phyloP scores from a whole-genome alignment of 257 asterid genomes.

The Salvia hispanica region DNA sequence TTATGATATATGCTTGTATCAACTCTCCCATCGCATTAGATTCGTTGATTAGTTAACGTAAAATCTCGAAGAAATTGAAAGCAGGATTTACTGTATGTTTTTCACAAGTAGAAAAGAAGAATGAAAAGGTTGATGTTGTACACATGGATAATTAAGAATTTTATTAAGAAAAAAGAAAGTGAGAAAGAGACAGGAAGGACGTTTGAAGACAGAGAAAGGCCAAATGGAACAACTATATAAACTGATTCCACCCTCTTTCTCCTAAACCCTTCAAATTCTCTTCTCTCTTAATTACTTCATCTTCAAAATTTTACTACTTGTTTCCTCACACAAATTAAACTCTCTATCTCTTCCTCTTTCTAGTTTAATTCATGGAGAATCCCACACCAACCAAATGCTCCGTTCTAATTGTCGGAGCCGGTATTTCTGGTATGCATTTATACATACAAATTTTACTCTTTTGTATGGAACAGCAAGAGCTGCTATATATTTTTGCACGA shows the following conservation, averaged over 20 bases:
- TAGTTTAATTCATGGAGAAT: constrained; percentile 20
- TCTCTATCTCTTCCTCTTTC: constrained; percentile 16
- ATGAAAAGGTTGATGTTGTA: too few relatives aligned
- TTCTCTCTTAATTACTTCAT: not conserved
- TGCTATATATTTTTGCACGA: too few relatives aligned
- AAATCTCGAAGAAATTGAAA: too few relatives aligned
- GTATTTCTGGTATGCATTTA: constrained; percentile 26
- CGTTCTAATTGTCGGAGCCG: constrained; percentile 34
- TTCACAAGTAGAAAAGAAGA: too few relatives aligned
- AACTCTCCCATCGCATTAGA: too few relatives aligned
- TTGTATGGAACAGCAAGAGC: too few relatives aligned
- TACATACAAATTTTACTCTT: not conserved
- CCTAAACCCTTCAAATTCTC: not conserved
- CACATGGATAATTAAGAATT: not conserved
- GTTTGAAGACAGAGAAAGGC: not conserved
- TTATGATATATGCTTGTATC: too few relatives aligned
- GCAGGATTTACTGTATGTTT: too few relatives aligned
- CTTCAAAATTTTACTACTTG: not conserved
- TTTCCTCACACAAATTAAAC: not conserved
- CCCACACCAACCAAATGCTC: constrained; percentile 27
- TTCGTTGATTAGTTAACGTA: too few relatives aligned
- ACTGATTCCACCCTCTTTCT: constrained; percentile 5
- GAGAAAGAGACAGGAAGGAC: not conserved
- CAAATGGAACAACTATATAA: constrained; percentile 30
- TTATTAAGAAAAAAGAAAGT: not conserved